These are phyloP conservation scores for Leccinum barrowsii DNA, from an alignment of 768 basidiomycete genomes.

Conservation along the genomic window DNA sequence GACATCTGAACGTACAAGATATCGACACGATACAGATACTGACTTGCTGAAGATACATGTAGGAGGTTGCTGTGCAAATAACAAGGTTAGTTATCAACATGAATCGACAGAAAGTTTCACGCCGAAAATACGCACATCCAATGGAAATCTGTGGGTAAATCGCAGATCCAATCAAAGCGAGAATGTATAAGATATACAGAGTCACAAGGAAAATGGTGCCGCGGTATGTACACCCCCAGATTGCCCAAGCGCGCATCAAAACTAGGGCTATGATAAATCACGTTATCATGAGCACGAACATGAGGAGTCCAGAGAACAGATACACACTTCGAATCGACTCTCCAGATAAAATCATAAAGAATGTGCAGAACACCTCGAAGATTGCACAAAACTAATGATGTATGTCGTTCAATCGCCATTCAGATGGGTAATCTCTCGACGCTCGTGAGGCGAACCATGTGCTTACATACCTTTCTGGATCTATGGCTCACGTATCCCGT, in stretches of 20 bases:
- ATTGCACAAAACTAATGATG: slow-evolving; percentile 3
- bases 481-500: neutral
- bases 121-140: neutral
- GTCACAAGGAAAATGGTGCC: neutral
- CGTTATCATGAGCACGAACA: neutral
- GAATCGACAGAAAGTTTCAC: neutral
- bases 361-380: slow-evolving; percentile 6
- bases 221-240: slow-evolving; percentile 16
- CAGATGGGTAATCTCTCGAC: neutral
- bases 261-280: slow-evolving; percentile 16
- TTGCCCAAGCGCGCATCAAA: slow-evolving; percentile 18
- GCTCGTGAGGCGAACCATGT: neutral
- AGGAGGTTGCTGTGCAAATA: neutral
- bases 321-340: slow-evolving; percentile 10
- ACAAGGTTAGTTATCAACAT: neutral
- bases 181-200: slow-evolving; percentile 4
- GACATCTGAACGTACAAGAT: neutral
- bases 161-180: slow-evolving; percentile 1
- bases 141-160: neutral
- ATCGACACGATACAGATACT: neutral
- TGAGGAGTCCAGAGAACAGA: neutral
- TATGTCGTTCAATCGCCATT: neutral
- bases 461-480: slow-evolving; percentile 1
- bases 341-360: slow-evolving; percentile 6
- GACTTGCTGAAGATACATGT: neutral